These are phyloP conservation scores for Pyrenochaeta sp. DNA, from an alignment of 2,329 filamentous ascomycete genomes.

Conservation along the genomic window DNA sequence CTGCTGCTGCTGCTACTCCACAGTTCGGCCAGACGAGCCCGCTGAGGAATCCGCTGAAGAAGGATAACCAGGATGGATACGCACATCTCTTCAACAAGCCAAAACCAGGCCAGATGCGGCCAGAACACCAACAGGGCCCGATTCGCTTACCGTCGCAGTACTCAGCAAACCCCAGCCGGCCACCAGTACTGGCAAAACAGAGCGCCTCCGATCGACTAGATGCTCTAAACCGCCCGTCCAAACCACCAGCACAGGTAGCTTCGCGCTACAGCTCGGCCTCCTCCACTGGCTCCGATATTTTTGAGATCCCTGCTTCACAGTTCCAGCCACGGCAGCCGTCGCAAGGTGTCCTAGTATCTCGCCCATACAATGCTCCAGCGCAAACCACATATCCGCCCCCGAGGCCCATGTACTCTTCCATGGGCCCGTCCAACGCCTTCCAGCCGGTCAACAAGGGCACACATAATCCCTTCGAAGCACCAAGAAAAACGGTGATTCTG, in stretches of 20 bases:
- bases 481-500: conserved; percentile 52
- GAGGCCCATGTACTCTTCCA: conserved; percentile 63
- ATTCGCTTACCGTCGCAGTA: conserved; percentile 34
- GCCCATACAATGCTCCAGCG: conserved; percentile 56
- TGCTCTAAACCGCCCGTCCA: conserved; percentile 22
- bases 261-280: conserved; percentile 39
- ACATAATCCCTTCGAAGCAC: conserved; percentile 38
- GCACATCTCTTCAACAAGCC: conserved; percentile 62
- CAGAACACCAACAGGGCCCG: conserved; percentile 58
- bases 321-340: conserved; percentile 40
- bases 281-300: conserved; percentile 41
- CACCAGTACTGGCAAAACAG: conserved; percentile 9
- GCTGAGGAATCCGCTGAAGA: conserved; percentile 59
- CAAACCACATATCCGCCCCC: conserved; percentile 60
- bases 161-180: conserved; percentile 12
- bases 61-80: conserved; percentile 38
- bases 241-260: conserved; percentile 24
- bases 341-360: conserved; percentile 55
- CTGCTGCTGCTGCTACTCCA: conserved; percentile 12
- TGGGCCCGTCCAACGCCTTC: conserved; percentile 51
- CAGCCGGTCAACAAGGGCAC: conserved; percentile 47
- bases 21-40: conserved; percentile 69
- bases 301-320: conserved; percentile 46
- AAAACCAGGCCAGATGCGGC: conserved; percentile 57
- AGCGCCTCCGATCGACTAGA: conserved; percentile 5